phyloP scores from a whole-genome alignment of 345 rosid species.

The Boechera divaricarpa region DNA sequence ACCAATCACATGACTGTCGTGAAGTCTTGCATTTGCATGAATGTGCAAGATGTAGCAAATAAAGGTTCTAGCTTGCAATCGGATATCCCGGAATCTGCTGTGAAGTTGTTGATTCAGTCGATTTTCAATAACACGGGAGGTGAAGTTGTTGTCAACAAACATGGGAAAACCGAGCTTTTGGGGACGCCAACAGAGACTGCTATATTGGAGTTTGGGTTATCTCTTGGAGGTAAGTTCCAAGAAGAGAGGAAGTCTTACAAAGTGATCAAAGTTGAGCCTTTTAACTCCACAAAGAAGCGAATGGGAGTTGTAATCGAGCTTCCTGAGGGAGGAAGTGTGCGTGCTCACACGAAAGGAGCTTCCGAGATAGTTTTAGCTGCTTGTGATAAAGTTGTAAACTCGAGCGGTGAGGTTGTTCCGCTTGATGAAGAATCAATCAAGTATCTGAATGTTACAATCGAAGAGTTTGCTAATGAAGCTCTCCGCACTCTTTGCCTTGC shows the following conservation, averaged over 20 bases:
- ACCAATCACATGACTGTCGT: conserved; percentile 93
- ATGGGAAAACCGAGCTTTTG: conserved; percentile 71
- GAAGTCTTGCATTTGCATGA: conserved; percentile 85
- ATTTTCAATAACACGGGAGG: conserved; percentile 91
- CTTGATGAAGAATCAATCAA: conserved; percentile 67
- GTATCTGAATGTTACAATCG: conserved; percentile 65
- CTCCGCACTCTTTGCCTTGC: conserved; percentile 90
- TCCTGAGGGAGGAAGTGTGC: conserved; percentile 60
- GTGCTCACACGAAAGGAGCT: conserved; percentile 91
- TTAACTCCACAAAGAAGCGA: conserved; percentile 90
- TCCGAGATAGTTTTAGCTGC: conserved; percentile 88
- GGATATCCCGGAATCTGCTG: conserved; percentile 62
- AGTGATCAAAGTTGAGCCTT: conserved; percentile 83
- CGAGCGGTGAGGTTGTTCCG: conserved; percentile 72
- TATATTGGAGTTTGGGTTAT: conserved; percentile 73
- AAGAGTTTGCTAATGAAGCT: conserved; percentile 86
- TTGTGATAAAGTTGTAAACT: conserved; percentile 74
- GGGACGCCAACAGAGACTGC: conserved; percentile 96
- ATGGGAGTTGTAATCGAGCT: conserved; percentile 84
- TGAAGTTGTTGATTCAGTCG: conserved; percentile 70
- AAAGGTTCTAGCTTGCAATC: conserved; percentile 58
- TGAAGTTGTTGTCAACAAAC: conserved; percentile 74
- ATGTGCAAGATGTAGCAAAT: conserved; percentile 54
- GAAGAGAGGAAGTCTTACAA: conserved; percentile 61
- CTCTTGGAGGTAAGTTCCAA: conserved; percentile 82